Percentiles rank a stretch among this genome's conserved stretches.
phyloP scores from a whole-genome alignment of 1,284 basidiomycete genomes.

The Moniliella sp. region DNA sequence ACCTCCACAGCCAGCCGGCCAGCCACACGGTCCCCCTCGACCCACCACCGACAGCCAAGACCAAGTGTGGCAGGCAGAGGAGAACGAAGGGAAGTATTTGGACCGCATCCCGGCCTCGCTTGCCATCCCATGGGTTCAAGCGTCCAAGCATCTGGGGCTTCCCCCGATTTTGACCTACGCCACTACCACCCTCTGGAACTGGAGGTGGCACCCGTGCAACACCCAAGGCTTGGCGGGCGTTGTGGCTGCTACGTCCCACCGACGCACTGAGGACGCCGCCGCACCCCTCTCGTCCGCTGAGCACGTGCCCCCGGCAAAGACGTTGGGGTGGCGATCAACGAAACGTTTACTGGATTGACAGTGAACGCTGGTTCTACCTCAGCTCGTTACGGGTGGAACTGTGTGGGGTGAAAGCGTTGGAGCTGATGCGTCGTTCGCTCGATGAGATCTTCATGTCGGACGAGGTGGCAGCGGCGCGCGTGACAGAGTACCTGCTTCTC shows the following conservation, averaged over 20 bases:
- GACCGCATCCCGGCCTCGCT: constrained; percentile 48
- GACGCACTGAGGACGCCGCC: no score
- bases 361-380: constrained; percentile 74
- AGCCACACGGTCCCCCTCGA: not conserved
- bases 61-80: constrained; percentile 1
- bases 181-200: constrained; percentile 82
- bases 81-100: constrained; percentile 1
- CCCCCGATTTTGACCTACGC: constrained; percentile 81
- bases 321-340: constrained; percentile 38
- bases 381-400: constrained; percentile 75
- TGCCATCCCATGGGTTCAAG: constrained; percentile 47
- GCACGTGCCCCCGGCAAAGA: no score
- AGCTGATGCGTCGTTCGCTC: constrained; percentile 64
- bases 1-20: constrained; percentile 50
- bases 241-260: constrained; percentile 39
- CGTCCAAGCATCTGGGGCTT: constrained; percentile 54
- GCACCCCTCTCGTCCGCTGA: no score
- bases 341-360: constrained; percentile 58
- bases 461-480: constrained; percentile 42
- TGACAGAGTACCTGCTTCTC: constrained; percentile 43
- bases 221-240: constrained; percentile 40
- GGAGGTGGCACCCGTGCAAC: no score
- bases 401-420: constrained; percentile 61
- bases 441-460: constrained; percentile 82
- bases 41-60: not conserved